Conservation (phyloP, 2,329 filamentous ascomycete genomes). For the Chalaropsis thielavioides region DNA sequence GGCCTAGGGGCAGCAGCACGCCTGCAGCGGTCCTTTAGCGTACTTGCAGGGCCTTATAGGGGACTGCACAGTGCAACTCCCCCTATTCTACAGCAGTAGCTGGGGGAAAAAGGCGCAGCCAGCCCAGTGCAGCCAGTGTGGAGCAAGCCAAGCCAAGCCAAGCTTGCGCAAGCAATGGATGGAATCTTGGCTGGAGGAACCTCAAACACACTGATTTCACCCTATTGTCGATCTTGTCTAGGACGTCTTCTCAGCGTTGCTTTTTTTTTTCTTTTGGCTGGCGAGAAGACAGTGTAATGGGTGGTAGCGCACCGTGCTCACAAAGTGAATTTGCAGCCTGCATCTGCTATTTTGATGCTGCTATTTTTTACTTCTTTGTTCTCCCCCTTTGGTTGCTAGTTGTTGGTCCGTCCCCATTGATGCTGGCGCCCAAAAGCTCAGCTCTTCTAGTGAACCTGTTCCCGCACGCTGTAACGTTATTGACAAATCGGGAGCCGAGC, state of each 20-base stretch:
- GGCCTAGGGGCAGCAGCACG: too few species aligned
- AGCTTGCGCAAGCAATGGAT: neutral
- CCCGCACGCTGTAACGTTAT: neutral
- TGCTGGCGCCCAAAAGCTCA: neutral
- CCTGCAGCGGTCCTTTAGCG: neutral
- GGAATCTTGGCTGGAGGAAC: neutral
- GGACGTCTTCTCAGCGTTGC: neutral
- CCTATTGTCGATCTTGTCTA: neutral
- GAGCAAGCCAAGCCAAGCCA: too few species aligned
- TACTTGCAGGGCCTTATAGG: too few species aligned
- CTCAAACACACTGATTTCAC: neutral
- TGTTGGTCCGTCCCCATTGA: neutral
- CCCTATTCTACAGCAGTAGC: too few species aligned
- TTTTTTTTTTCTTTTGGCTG: too few species aligned
- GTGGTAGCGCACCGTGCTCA: neutral
- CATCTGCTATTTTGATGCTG: too few species aligned
- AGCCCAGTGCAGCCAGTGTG: too few species aligned
- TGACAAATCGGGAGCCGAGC: neutral
- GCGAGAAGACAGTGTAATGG: neutral
- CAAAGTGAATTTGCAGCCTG: too few species aligned
- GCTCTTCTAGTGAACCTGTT: neutral
- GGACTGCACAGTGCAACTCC: too few species aligned
- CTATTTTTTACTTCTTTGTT: neutral
- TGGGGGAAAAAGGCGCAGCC: too few species aligned
- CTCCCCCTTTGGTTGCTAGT: neutral